These are phyloP conservation scores for Ammopiptanthus mongolicus DNA, from an alignment of 306 rosid genomes.

Conservation along the genomic window DNA sequence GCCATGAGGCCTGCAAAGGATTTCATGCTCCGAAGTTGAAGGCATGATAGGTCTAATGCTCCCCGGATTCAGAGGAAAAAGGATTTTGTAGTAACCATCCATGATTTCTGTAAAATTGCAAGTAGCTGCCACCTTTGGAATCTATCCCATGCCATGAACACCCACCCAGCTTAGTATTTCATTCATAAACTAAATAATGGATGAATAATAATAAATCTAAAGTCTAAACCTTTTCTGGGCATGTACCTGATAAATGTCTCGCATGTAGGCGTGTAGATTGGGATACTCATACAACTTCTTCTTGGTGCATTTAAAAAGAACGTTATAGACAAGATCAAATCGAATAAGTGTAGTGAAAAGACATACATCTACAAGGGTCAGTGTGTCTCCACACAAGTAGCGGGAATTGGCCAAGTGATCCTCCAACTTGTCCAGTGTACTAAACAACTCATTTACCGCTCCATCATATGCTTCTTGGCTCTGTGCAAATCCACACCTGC, in stretches of 20 bases:
- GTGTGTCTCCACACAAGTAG: conserved; percentile 53
- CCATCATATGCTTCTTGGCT: conserved; percentile 76
- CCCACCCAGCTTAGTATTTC: neutral
- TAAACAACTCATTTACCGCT: conserved; percentile 62
- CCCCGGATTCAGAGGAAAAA: conserved; percentile 88
- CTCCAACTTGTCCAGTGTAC: conserved; percentile 54
- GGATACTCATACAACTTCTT: conserved; percentile 67
- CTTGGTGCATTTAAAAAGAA: conserved; percentile 83
- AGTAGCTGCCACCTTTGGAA: conserved; percentile 76
- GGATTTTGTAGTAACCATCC: conserved; percentile 84
- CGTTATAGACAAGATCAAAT: conserved; percentile 64
- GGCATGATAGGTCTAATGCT: conserved; percentile 71
- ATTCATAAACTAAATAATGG: neutral
- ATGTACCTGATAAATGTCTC: conserved; percentile 71
- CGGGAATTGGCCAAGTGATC: conserved; percentile 50
- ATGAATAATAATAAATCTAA: neutral
- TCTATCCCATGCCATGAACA: conserved; percentile 31
- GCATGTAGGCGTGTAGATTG: conserved; percentile 66
- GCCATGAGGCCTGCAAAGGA: conserved; percentile 49
- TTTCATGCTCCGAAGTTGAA: conserved; percentile 39
- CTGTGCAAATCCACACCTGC: conserved; percentile 94
- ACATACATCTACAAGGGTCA: conserved; percentile 72
- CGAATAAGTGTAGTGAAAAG: conserved; percentile 74
- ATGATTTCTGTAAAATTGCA: conserved; percentile 66
- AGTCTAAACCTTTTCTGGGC: neutral